Percentiles rank a stretch among this genome's conserved stretches.
Evolutionary conservation across 768 basidiomycete species (phyloP).

Genomic region (Amanita pallidorosea): DNA sequence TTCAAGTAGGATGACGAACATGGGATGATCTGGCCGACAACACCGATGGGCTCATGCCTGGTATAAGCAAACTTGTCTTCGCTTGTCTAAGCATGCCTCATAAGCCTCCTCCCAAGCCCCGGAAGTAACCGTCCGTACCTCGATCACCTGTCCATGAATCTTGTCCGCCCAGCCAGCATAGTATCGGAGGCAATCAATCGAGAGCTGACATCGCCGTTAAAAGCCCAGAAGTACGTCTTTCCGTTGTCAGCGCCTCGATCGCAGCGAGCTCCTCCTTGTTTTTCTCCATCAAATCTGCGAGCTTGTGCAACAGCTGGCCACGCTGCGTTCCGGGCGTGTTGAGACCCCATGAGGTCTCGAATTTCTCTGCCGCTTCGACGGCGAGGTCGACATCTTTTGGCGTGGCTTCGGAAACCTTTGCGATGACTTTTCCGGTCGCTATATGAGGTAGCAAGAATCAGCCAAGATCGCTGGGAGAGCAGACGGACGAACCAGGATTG

Average conservation of each 20-base stretch:
- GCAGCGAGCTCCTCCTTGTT: slow-evolving; percentile 59
- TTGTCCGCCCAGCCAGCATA: slow-evolving; percentile 93
- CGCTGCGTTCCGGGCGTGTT: slow-evolving; percentile 44
- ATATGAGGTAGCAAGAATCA: neutral
- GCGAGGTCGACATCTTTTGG: slow-evolving; percentile 68
- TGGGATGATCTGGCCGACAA: slow-evolving; percentile 46
- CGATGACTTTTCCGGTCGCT: slow-evolving; percentile 59
- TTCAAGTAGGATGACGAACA: slow-evolving; percentile 18
- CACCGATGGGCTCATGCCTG: slow-evolving; percentile 50
- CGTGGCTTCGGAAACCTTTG: slow-evolving; percentile 46
- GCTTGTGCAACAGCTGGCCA: slow-evolving; percentile 44
- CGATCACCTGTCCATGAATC: slow-evolving; percentile 64
- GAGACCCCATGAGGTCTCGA: slow-evolving; percentile 61
- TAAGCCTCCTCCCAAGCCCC: neutral
- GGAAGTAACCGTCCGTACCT: slow-evolving; percentile 21
- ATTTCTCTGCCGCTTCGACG: slow-evolving; percentile 52
- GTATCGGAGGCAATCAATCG: slow-evolving; percentile 52
- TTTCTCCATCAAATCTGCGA: slow-evolving; percentile 54
- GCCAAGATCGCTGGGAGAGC: neutral
- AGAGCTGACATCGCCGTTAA: slow-evolving; percentile 35
- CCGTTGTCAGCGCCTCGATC: slow-evolving; percentile 66
- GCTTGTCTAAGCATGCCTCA: neutral
- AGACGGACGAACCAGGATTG: slow-evolving; percentile 34
- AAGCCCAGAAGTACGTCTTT: slow-evolving; percentile 46
- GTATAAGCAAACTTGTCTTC: slow-evolving; percentile 27